A percentile compares a stretch with the other conserved stretches of the same genome.
phyloP scores from a whole-genome alignment of 768 basidiomycete species.

The Boletus rubroflammeus region DNA sequence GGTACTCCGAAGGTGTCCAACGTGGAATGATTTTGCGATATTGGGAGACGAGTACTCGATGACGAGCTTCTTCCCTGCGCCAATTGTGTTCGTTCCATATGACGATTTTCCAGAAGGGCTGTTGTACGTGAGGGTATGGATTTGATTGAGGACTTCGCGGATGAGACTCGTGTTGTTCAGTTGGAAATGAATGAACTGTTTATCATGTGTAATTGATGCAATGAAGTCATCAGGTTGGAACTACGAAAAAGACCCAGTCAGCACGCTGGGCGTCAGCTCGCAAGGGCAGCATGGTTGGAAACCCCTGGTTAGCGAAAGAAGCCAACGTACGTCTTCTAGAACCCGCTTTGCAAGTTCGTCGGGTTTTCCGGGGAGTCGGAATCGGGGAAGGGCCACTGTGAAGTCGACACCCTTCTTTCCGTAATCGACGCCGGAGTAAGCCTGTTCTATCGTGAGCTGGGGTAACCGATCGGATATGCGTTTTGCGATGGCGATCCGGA shows the following conservation, averaged over 20 bases:
- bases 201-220: conserved; percentile 62
- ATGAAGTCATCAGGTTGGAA: conserved; percentile 85
- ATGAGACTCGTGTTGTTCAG: conserved; percentile 63
- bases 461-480: conserved; percentile 63
- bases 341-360: conserved; percentile 76
- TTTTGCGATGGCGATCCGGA: conserved; percentile 78
- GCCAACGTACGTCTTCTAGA: conserved; percentile 57
- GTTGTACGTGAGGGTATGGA: conserved; percentile 66
- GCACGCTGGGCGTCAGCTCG: neutral
- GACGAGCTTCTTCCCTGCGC: conserved; percentile 77
- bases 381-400: conserved; percentile 87
- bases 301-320: neutral
- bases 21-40: conserved; percentile 98
- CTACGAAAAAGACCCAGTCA: conserved; percentile 36
- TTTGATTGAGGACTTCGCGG: conserved; percentile 64
- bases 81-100: conserved; percentile 79
- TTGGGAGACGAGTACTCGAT: conserved; percentile 96
- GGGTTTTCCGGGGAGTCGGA: conserved; percentile 78
- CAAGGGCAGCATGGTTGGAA: neutral
- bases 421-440: conserved; percentile 81
- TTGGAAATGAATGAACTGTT: conserved; percentile 81
- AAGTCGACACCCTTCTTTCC: conserved; percentile 96
- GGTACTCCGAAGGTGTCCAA: conserved; percentile 94
- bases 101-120: conserved; percentile 56
- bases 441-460: conserved; percentile 66